A percentile compares a stretch with the other conserved stretches of the same genome.
Conservation (phyloP, 163 green algal genomes). For the Trebouxia gelatinosa region DNA sequence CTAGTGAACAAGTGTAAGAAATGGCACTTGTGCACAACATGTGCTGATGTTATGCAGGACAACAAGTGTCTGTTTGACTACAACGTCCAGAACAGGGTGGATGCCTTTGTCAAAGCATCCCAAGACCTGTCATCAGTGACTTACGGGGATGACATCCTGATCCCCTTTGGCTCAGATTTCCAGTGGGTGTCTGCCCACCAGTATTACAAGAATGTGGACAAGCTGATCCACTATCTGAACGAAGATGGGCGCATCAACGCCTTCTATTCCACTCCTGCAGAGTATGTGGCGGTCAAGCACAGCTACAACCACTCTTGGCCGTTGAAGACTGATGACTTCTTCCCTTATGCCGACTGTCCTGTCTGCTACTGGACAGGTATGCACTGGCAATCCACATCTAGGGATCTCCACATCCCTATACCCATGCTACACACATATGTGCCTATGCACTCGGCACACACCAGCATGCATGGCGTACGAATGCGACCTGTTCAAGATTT, state of each 20-base stretch:
- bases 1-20: neutral
- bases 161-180: slow-evolving; percentile 87
- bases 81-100: slow-evolving; percentile 75
- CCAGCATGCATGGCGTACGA: no score
- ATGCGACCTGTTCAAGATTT: no score
- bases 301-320: slow-evolving; percentile 65
- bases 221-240: slow-evolving; percentile 78
- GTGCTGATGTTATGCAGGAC: slow-evolving; percentile 49
- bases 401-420: no score
- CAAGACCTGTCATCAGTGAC: slow-evolving; percentile 36
- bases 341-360: slow-evolving; percentile 82
- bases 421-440: no score
- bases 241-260: slow-evolving; percentile 66
- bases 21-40: neutral
- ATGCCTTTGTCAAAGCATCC: slow-evolving; percentile 66
- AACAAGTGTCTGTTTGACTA: slow-evolving; percentile 61
- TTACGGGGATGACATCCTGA: slow-evolving; percentile 65
- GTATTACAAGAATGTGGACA: slow-evolving; percentile 84
- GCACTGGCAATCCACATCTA: no score
- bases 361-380: slow-evolving; percentile 86
- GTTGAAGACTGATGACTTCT: slow-evolving; percentile 86
- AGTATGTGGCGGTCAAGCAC: slow-evolving; percentile 76
- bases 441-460: no score
- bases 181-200: slow-evolving; percentile 20
- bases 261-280: slow-evolving; percentile 82